Conservation (phyloP, 352 stramenopile genomes). For the Phytophthora lateralis region DNA sequence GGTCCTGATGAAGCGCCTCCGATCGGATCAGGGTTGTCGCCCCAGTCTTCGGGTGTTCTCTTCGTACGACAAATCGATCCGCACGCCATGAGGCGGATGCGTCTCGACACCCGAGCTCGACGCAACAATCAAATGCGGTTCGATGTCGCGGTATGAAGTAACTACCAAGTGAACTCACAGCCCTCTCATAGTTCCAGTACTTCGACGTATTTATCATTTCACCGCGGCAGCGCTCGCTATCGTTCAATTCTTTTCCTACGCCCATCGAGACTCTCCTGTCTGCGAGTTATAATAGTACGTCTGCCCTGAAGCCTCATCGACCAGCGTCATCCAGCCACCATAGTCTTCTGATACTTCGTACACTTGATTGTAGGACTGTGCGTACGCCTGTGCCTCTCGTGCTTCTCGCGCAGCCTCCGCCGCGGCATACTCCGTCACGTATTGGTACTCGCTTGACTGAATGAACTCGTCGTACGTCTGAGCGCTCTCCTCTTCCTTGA, state of each 20-base stretch:
- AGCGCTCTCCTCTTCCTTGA: conserved; percentile 53
- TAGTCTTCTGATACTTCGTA: conserved; percentile 19
- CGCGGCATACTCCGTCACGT: conserved; percentile 57
- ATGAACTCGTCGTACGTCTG: conserved; percentile 84
- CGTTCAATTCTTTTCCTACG: conserved; percentile 20
- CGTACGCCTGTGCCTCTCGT: conserved; percentile 24
- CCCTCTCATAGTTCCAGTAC: background rate
- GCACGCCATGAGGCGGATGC: conserved; percentile 20
- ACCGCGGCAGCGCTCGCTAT: background rate
- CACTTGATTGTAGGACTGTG: conserved; percentile 13
- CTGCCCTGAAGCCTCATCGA: conserved; percentile 66
- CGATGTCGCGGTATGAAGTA: conserved; percentile 29
- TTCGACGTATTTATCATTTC: conserved; percentile 11
- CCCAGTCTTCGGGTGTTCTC: conserved; percentile 21
- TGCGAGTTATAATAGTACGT: conserved; percentile 80
- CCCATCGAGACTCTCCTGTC: conserved; percentile 76
- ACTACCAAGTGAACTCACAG: no score
- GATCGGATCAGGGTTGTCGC: conserved; percentile 8
- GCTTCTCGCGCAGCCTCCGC: conserved; percentile 30
- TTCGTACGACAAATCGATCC: conserved; percentile 32
- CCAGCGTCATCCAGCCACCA: conserved; percentile 58
- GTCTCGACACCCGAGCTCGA: conserved; percentile 25
- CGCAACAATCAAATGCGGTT: conserved; percentile 21
- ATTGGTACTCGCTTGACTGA: conserved; percentile 78
- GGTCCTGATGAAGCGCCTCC: conserved; percentile 14